A percentile compares a stretch with the other conserved stretches of the same genome.
Evolutionary conservation across 1,139 yeast genomes (phyloP).

Genomic region (Yamadazyma dushanensis): DNA sequence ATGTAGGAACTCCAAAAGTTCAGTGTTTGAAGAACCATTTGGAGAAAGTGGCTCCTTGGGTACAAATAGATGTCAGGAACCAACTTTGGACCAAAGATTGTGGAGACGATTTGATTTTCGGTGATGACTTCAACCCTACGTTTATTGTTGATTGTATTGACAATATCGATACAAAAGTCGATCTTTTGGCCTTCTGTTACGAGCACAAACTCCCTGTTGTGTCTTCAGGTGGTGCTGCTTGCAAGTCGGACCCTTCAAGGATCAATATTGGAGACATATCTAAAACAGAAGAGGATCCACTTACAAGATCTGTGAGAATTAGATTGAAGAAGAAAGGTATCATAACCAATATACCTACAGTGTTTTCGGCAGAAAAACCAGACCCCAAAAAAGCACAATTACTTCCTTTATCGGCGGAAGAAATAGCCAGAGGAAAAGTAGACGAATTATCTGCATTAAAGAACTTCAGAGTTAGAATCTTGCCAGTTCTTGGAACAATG

Average conservation of each 20-base stretch:
- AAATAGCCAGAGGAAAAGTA: slow-evolving; percentile 76
- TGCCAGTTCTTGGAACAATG: slow-evolving; percentile 94
- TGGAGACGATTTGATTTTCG: slow-evolving; percentile 59
- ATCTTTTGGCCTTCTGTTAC: slow-evolving; percentile 73
- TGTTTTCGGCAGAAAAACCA: slow-evolving; percentile 93
- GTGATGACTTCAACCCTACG: slow-evolving; percentile 58
- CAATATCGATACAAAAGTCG: slow-evolving; percentile 92
- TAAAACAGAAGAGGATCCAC: slow-evolving; percentile 84
- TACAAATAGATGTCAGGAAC: slow-evolving; percentile 71
- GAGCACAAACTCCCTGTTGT: slow-evolving; percentile 60
- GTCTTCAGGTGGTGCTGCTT: slow-evolving; percentile 95
- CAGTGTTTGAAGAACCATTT: slow-evolving; percentile 69
- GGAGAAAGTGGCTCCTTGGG: slow-evolving; percentile 85
- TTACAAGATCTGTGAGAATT: slow-evolving; percentile 85
- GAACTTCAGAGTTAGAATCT: slow-evolving; percentile 87
- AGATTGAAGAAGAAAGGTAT: slow-evolving; percentile 80
- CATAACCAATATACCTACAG: slow-evolving; percentile 74
- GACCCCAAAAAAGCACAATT: slow-evolving; percentile 90
- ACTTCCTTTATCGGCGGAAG: slow-evolving; percentile 79
- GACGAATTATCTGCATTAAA: slow-evolving; percentile 84
- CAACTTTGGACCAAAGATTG: slow-evolving; percentile 71
- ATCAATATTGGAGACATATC: slow-evolving; percentile 46
- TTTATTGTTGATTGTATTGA: slow-evolving; percentile 93
- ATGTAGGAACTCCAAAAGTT: slow-evolving; percentile 91
- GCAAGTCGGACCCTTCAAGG: slow-evolving; percentile 54